phyloP scores from a whole-genome alignment of 164 flowering plant species.

The Houttuynia cordata region DNA sequence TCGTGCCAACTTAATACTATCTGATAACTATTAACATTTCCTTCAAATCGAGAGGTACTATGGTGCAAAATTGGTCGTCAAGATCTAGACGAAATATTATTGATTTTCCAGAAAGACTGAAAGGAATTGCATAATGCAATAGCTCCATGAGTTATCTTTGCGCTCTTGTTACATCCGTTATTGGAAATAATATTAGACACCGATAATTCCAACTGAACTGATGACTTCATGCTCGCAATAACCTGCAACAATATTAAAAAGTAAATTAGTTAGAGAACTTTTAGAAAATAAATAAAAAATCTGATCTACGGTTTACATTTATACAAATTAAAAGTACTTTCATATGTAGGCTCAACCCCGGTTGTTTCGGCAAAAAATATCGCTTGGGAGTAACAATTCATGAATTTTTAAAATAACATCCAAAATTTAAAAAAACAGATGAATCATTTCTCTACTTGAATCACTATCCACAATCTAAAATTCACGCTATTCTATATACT shows the following conservation, averaged over 20 bases:
- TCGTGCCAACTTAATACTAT: slow-evolving; percentile 20
- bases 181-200: slow-evolving; percentile 11
- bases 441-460: no score
- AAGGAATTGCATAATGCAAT: slow-evolving; percentile 2
- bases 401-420: no score
- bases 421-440: no score
- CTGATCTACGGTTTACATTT: no score
- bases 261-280: no score
- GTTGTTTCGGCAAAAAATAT: no score
- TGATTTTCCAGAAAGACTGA: slow-evolving; percentile 14
- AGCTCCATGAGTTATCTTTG: slow-evolving; percentile 10
- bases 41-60: slow-evolving; percentile 12
- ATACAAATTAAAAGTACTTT: no score
- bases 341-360: no score
- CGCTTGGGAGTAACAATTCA: no score
- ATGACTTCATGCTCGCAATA: neutral
- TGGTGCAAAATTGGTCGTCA: slow-evolving; percentile 10
- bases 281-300: no score
- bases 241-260: neutral
- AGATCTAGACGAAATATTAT: slow-evolving; percentile 9
- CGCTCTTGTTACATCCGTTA: slow-evolving; percentile 1
- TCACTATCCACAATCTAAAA: no score
- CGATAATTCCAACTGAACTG: neutral
- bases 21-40: slow-evolving; percentile 10
- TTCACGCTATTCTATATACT: no score